A percentile compares a stretch with the other conserved stretches of the same genome.
Evolutionary conservation across 2,329 filamentous ascomycete species (phyloP).

Genomic region (Elsinoe perseae): DNA sequence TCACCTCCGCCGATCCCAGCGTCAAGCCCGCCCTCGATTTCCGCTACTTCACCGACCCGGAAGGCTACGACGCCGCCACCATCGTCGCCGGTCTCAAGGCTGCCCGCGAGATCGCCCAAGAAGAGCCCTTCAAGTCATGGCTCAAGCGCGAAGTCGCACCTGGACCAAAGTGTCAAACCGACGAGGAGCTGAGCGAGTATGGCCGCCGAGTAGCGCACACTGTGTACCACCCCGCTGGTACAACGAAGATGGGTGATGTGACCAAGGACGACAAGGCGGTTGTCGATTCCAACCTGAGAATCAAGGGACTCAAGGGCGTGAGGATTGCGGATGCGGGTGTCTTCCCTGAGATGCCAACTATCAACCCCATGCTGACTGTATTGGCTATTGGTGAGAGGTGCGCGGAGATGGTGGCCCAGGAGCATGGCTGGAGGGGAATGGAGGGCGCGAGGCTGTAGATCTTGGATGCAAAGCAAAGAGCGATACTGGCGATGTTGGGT

Average conservation of each 20-base stretch:
- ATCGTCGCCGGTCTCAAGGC: slow-evolving; percentile 70
- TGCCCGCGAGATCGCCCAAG: slow-evolving; percentile 66
- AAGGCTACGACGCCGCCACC: slow-evolving; percentile 76
- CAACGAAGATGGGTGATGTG: slow-evolving; percentile 81
- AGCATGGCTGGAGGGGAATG: slow-evolving; percentile 58
- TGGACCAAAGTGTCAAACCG: slow-evolving; percentile 62
- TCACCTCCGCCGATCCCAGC: slow-evolving; percentile 64
- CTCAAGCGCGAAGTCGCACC: slow-evolving; percentile 76
- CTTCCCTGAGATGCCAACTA: slow-evolving; percentile 77
- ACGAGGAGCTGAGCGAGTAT: slow-evolving; percentile 76
- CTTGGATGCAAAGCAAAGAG: too few relatives aligned
- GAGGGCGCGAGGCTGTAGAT: slow-evolving; percentile 47
- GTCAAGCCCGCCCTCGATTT: slow-evolving; percentile 81
- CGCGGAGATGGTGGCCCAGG: slow-evolving; percentile 72
- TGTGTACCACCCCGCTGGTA: slow-evolving; percentile 83
- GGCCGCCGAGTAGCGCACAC: slow-evolving; percentile 75
- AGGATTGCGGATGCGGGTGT: slow-evolving; percentile 80
- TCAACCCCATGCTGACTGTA: slow-evolving; percentile 89
- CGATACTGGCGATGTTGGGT: neutral
- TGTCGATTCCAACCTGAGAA: slow-evolving; percentile 65
- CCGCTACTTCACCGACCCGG: slow-evolving; percentile 80
- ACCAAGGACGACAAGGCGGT: slow-evolving; percentile 63
- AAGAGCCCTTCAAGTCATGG: slow-evolving; percentile 73
- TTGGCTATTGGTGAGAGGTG: slow-evolving; percentile 74
- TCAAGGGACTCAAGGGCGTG: slow-evolving; percentile 64